phyloP scores from a whole-genome alignment of 2,329 filamentous ascomycete genomes.

The Zasmidium angulare region DNA sequence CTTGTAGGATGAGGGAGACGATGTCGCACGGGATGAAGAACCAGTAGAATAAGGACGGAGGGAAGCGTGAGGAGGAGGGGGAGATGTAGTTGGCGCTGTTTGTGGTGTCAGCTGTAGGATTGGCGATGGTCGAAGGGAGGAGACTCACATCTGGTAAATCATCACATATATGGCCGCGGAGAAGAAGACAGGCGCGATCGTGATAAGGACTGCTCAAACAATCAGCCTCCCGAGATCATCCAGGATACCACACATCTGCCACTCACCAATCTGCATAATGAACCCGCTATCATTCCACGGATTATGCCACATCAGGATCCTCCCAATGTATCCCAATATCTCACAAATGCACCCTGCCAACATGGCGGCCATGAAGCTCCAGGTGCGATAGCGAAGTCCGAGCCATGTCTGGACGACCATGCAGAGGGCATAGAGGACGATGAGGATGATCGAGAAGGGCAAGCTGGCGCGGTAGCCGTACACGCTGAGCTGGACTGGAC shows the following conservation, averaged over 20 bases:
- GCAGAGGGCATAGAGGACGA: background rate
- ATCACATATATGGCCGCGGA: constrained; percentile 65
- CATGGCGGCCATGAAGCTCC: background rate
- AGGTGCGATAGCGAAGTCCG: background rate
- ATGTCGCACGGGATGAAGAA: constrained; percentile 64
- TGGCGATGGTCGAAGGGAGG: background rate
- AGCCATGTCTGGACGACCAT: background rate
- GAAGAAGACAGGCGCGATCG: constrained; percentile 65
- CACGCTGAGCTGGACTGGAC: background rate
- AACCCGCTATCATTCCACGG: constrained; percentile 46
- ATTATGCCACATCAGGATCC: constrained; percentile 57
- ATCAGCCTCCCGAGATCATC: background rate
- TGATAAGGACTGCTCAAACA: constrained; percentile 53
- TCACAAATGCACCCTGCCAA: constrained; percentile 37
- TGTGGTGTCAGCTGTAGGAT: background rate
- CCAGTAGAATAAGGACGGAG: constrained; percentile 21
- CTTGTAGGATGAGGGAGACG: constrained; percentile 61
- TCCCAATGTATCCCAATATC: constrained; percentile 59
- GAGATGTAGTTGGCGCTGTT: constrained; percentile 19
- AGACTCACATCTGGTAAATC: constrained; percentile 38
- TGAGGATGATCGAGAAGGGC: constrained; percentile 1
- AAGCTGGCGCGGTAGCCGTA: constrained; percentile 3
- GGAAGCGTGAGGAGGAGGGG: constrained; percentile 18
- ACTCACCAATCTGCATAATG: constrained; percentile 35
- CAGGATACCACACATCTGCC: background rate